A percentile compares a stretch with the other conserved stretches of the same genome.
Evolutionary conservation across 345 rosid species (phyloP).

Genomic region (Boechera retrofracta): DNA sequence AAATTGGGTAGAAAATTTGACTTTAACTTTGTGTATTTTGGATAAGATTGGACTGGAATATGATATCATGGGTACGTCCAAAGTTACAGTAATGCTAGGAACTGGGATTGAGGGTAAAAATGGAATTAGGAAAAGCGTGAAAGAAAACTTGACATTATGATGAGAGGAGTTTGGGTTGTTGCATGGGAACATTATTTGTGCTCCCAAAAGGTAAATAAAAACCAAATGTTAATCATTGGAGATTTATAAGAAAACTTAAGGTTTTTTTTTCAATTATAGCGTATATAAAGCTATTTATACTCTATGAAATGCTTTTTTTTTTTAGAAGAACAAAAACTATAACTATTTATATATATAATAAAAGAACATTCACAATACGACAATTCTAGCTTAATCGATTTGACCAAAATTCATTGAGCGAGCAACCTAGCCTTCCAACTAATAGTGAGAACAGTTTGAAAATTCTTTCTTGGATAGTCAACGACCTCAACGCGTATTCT

Average conservation of each 20-base stretch:
- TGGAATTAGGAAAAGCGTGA: slow-evolving; percentile 19
- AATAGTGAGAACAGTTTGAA: slow-evolving; percentile 40
- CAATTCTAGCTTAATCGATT: not conserved
- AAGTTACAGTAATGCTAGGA: not conserved
- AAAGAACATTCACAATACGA: not conserved
- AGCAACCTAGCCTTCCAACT: not conserved
- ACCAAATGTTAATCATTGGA: slow-evolving; percentile 34
- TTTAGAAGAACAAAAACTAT: not conserved
- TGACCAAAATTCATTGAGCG: slow-evolving; percentile 27
- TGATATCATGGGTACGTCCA: slow-evolving; percentile 20
- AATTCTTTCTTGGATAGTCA: slow-evolving; percentile 10
- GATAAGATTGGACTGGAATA: not conserved
- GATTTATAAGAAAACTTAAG: slow-evolving; percentile 11
- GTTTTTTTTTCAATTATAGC: not conserved
- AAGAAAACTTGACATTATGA: slow-evolving; percentile 52
- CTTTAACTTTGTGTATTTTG: not conserved
- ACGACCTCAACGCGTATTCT: slow-evolving; percentile 42
- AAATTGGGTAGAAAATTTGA: not conserved
- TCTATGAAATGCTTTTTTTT: not conserved
- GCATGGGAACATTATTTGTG: slow-evolving; percentile 61
- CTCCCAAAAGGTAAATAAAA: slow-evolving; percentile 43
- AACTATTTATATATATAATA: not conserved
- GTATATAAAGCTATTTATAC: not conserved
- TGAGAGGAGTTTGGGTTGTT: slow-evolving; percentile 49
- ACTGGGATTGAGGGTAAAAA: not conserved